Evolutionary conservation across 306 rosid species (phyloP), one percentile per base, ranked within the genome.

Genomic region (Boehmeria nivea): DNA sequence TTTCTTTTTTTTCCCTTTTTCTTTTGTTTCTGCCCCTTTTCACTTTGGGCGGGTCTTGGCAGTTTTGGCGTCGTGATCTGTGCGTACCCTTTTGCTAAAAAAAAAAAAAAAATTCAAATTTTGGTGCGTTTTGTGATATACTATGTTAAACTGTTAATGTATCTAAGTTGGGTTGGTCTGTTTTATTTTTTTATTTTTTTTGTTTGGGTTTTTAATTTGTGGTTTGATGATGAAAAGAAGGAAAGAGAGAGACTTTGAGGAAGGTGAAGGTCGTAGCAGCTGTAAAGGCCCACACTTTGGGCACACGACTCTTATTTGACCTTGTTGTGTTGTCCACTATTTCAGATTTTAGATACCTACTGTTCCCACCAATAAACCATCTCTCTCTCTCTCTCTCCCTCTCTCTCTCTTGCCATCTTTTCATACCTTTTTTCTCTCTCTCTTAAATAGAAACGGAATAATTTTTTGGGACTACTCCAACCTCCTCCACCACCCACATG

Each of bases 261-360:
- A 34, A 54, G 33, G 17, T 43, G 60, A 45, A 40, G 24, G 44
- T 24, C 37, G 34, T 34, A 39, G 58, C 59, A 78, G 86, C 81
- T 73, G 79, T 71, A 75, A 71, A 70, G 82, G 71, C 48, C 66
- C 72, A 60, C 71, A 40, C 66, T 58, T 75, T n/a, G n/a, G n/a
- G n/a, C n/a, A 24, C 65, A 45, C 65, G 72, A 52, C 71, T 65
- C 51, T 45, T 58, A 57, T 67, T 76, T 60, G 63, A 66, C 82
- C 57, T 51, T 4, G 67, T 76, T 59, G 62, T 33, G 38, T 5
- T 4, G 38, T 33, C 16, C 16, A 75, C 67, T 71, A 64, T 40
- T 40, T 11, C 45, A 5, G 15, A 11, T 40, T 40, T 40, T 40
- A 40, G 48, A 59, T 78, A 69, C 69, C 56, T 57, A 51, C 43